Evolutionary conservation across 139 green algal genomes (phyloP), one percentile per base, ranked within the genome.

Genomic region (Medakamo hakoo): DNA sequence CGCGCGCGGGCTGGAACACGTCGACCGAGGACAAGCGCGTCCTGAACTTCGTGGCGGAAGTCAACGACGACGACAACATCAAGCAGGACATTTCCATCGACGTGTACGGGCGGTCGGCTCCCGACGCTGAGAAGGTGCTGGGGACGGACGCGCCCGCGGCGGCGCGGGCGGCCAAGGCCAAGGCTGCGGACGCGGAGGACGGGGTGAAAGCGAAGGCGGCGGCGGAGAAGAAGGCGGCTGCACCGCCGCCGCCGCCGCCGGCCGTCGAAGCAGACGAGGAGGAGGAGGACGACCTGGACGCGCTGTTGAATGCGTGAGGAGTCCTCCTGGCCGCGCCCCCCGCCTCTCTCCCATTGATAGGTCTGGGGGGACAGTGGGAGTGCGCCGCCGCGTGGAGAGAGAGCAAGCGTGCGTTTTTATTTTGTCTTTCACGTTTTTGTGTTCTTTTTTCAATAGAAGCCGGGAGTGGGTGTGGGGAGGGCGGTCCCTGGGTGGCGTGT

Each of bases 21-120:
- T 81, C 59, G 30, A 32, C 89, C 24, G 77, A 85, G 27, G 76
- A 92, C 67, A 95, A 92, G 70, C 80, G 88, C 0, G 79, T 95
- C 61, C 73, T 95, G 2, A 95, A 95, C 71, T 73, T 87, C 56
- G 88, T 90, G 49, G 85, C 93, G 57, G 71, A 88, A 1, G 88
- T 95, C 4, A 83, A 70, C 21, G 88, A 95, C 60, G 72, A 77
- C 4, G 88, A 95, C 78, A 95, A 95, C 77, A 82, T 95, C 71
- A 95, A 96, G 67, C 59, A 71, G 78, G 84, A 96, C 71, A 78
- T 96, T 40, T 82, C 64, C 62, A 97, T 96, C 49, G 89, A 96
- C 66, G 89, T 95, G 68, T 95, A 95, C 65, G 82, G 86, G n/a
- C 72, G 82, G 22, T 73, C 73, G 49, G 70, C 84, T 28, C 74